phyloP scores from a whole-genome alignment of 73 alveolate species.

The Urostyla sp. region DNA sequence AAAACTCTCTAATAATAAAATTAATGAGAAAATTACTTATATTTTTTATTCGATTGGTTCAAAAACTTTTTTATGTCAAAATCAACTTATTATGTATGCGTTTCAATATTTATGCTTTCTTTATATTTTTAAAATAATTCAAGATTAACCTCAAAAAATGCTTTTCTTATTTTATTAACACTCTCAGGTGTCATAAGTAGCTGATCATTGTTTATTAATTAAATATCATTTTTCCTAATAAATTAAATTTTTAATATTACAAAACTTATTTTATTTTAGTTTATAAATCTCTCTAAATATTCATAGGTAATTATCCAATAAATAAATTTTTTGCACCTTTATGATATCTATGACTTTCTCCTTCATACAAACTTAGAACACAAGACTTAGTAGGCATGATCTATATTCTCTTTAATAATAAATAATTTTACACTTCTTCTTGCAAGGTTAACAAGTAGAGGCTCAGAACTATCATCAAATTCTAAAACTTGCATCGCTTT shows the following conservation, averaged over 20 bases:
- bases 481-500: slow-evolving; percentile 20
- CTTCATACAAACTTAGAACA: no score
- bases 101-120: slow-evolving; percentile 26
- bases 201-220: neutral
- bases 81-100: slow-evolving; percentile 5
- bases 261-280: neutral
- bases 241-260: no score
- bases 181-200: neutral
- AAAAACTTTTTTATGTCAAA: slow-evolving; percentile 39
- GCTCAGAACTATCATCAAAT: slow-evolving; percentile 33
- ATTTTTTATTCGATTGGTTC: slow-evolving; percentile 30
- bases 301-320: slow-evolving; percentile 3
- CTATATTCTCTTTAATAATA: no score
- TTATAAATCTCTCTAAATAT: neutral
- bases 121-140: slow-evolving; percentile 43
- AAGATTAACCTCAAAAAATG: slow-evolving; percentile 3
- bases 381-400: no score
- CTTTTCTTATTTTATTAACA: slow-evolving; percentile 20
- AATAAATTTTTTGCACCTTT: neutral
- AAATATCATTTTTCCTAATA: no score
- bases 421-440: neutral
- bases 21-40: neutral
- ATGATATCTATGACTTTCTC: slow-evolving; percentile 9
- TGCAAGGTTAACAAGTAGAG: neutral
- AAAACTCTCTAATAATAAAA: slow-evolving; percentile 26